Evolutionary conservation across 169 alveolate species (phyloP).

Genomic region (Plasmodium sp.): DNA sequence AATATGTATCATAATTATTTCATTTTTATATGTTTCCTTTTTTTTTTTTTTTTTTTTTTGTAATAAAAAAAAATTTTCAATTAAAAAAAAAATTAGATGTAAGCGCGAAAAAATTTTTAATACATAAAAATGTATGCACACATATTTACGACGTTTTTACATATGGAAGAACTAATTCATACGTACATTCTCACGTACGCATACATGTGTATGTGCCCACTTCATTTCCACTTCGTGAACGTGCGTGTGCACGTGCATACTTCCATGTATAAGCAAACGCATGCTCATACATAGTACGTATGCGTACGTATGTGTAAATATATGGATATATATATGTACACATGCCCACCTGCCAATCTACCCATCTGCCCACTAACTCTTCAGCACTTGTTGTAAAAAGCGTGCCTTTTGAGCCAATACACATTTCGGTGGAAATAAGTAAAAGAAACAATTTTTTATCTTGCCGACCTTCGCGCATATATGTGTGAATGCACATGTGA

Average conservation of each 20-base stretch:
- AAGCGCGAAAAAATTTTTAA: slow-evolving; percentile 33
- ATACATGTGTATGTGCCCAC: slow-evolving; percentile 12
- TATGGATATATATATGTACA: neutral
- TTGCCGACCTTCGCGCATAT: slow-evolving; percentile 16
- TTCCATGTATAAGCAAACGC: neutral
- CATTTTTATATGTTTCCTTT: slow-evolving; percentile 15
- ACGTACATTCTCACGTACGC: slow-evolving; percentile 1
- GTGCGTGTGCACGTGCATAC: slow-evolving; percentile 2
- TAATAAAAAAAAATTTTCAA: slow-evolving; percentile 44
- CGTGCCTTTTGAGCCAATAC: slow-evolving; percentile 5
- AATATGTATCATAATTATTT: slow-evolving; percentile 32
- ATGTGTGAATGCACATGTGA: slow-evolving; percentile 10
- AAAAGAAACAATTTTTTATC: slow-evolving; percentile 16
- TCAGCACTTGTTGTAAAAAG: slow-evolving; percentile 26
- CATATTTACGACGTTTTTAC: slow-evolving; percentile 5
- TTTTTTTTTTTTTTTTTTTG: slow-evolving; percentile 66
- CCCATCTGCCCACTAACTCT: slow-evolving; percentile 7
- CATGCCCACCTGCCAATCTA: neutral
- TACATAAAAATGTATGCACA: slow-evolving; percentile 31
- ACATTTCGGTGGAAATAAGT: slow-evolving; percentile 38
- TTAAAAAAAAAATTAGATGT: slow-evolving; percentile 45
- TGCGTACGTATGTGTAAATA: neutral
- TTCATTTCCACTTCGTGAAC: neutral
- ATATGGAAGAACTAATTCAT: slow-evolving; percentile 32
- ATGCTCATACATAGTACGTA: slow-evolving; percentile 1